A percentile compares a stretch with the other conserved stretches of the same genome.
These are phyloP conservation scores for Rhododendron molle DNA, from an alignment of 148 eudicot species.

Conservation along the genomic window DNA sequence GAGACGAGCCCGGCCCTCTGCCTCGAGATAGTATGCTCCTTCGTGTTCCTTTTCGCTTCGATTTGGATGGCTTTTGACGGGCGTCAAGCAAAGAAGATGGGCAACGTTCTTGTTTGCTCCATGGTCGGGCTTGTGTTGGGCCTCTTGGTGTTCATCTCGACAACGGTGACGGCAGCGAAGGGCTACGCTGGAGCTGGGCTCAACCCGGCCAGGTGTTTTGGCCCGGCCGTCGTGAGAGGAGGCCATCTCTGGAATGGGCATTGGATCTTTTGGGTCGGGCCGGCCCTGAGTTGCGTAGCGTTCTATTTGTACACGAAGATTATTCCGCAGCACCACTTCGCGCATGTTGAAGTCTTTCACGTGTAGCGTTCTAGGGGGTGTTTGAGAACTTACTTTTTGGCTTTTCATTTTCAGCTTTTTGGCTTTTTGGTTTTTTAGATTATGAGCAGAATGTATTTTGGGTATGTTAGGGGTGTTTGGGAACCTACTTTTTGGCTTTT, in stretches of 20 bases:
- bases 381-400: no score
- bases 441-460: no score
- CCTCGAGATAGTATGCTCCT: conserved; percentile 34
- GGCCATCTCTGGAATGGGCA: conserved; percentile 10
- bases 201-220: conserved; percentile 5
- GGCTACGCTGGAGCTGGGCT: conserved; percentile 2
- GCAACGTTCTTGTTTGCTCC: not conserved
- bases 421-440: no score
- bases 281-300: conserved; percentile 21
- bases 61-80: conserved; percentile 39
- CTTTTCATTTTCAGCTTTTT: no score
- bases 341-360: not conserved
- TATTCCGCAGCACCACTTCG: conserved; percentile 14
- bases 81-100: not conserved
- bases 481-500: no score
- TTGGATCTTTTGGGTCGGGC: conserved; percentile 18
- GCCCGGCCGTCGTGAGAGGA: not conserved
- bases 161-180: not conserved
- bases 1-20: conserved; percentile 35
- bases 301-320: conserved; percentile 17
- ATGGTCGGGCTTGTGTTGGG: not conserved
- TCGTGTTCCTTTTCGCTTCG: conserved; percentile 39
- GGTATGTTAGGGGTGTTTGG: no score
- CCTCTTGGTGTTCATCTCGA: conserved; percentile 9
- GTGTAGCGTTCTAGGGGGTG: no score